Evolutionary conservation across 176 grass and related monocot species (phyloP), one percentile per base, ranked within the genome.

Genomic region (Neostapfia colusana): DNA sequence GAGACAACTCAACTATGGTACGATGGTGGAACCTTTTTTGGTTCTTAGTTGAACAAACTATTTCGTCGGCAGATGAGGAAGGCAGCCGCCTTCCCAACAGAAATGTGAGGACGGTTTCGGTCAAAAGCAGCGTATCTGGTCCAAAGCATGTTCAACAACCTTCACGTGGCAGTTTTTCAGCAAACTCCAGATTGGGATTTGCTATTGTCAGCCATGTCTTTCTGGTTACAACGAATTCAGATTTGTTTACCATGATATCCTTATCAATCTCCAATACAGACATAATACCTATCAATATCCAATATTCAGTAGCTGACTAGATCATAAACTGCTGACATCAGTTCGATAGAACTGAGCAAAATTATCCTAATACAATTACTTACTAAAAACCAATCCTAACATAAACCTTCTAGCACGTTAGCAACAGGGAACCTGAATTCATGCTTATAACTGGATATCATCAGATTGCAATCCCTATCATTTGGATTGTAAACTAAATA

Each of bases 51-150:
- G 15, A 39, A 8, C 31, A 17, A 16, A 45, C 34, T 25, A 27
- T 63, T 48, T 17, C 35, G 27, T 77, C 28, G 12, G 43, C 34
- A 39, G 54, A 39, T 11, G 25, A 74, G 40, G 54, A 24, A 40
- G 48, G 63, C 14, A 75, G 26, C 69, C 26, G 7, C 56, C 59
- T 51, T 43, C 18, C 28, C 34, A 79, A 79, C 69, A 35, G 63
- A 68, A 82, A 74, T 18, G 18, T 73, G 46, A 34, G 28, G 10
- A 7, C 56, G 9, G 16, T 37, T 37, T 70, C 39, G 35, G 68
- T 62, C 80, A 78, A 68, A 83, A 73, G 74, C 48, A 80, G 5
- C 57, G 16, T 40, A 63, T 36, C 25, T 54, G 70, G 62, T 75
- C 17, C 43, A 61, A 27, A 36, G 13, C 54, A 23, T 54, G 55